Conservation (phyloP, 805 yeast genomes). For the Myxozyma neglecta region DNA sequence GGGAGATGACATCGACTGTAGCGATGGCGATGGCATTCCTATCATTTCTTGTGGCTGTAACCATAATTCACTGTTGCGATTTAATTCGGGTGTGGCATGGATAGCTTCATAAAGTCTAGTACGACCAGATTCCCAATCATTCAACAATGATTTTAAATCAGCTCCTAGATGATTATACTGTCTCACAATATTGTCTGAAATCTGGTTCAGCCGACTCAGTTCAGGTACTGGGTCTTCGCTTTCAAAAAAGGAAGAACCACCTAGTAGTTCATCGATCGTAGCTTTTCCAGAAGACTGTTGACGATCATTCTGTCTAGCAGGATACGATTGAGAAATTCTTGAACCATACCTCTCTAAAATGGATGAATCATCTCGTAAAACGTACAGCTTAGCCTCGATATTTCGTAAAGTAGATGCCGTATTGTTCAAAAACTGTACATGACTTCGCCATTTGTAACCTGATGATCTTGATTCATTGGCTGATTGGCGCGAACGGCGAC, state of each 20-base stretch:
- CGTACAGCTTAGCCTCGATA: constrained; percentile 30
- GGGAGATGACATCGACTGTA: constrained; percentile 17
- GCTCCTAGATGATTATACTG: constrained; percentile 27
- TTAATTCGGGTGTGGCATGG: not conserved
- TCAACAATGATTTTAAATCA: constrained; percentile 21
- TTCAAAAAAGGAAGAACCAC: constrained; percentile 7
- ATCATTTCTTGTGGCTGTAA: not conserved
- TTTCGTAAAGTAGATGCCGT: constrained; percentile 27
- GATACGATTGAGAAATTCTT: not conserved
- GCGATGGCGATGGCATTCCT: constrained; percentile 3
- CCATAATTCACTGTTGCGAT: not conserved
- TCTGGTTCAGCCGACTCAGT: not conserved
- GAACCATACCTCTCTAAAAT: constrained; percentile 13
- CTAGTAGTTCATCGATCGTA: constrained; percentile 7
- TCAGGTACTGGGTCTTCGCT: not conserved
- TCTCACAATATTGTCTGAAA: constrained; percentile 15
- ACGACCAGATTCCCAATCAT: constrained; percentile 30
- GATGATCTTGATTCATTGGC: not conserved
- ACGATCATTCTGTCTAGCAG: not conserved
- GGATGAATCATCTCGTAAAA: constrained; percentile 27
- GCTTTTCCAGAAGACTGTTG: not conserved
- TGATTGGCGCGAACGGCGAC: not conserved
- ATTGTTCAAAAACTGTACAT: constrained; percentile 18
- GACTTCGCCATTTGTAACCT: constrained; percentile 17
- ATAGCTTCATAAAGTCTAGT: constrained; percentile 16